Conservation (phyloP, 2,329 filamentous ascomycete species). For the Alternaria metachromatica region DNA sequence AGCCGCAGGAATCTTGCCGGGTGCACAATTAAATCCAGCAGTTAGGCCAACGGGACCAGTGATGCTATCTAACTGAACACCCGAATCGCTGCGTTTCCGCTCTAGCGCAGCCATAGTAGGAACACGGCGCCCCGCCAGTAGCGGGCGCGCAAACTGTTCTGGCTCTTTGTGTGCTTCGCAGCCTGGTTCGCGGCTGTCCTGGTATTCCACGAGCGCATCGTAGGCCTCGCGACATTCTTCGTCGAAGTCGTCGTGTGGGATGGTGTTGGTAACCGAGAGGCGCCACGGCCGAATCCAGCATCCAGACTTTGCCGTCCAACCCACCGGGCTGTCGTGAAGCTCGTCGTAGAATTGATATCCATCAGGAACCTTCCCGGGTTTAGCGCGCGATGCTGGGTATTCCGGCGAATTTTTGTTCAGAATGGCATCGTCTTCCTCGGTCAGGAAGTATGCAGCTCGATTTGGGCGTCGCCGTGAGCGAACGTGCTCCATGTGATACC, state of each 20-base stretch:
- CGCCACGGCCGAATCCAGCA: not conserved
- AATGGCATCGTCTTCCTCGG: not conserved
- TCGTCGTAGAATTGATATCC: not conserved
- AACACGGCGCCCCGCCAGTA: not conserved
- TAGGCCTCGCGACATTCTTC: not conserved
- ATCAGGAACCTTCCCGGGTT: not conserved
- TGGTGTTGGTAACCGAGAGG: too few relatives aligned
- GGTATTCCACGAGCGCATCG: not conserved
- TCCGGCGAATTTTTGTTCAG: not conserved
- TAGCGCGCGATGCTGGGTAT: not conserved
- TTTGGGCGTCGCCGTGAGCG: not conserved
- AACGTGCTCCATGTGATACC: not conserved
- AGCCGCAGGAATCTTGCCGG: too few relatives aligned
- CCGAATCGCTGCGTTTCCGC: not conserved
- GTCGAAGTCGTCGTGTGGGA: not conserved
- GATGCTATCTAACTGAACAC: not conserved
- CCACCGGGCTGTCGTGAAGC: not conserved
- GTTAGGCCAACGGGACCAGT: not conserved
- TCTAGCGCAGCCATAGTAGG: not conserved
- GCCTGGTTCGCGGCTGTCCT: not conserved
- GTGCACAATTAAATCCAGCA: too few relatives aligned
- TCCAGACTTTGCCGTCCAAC: not conserved
- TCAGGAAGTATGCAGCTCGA: not conserved
- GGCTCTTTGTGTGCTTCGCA: not conserved
- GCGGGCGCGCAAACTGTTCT: not conserved